These are phyloP conservation scores for Lodderomyces jiufengensis DNA, from an alignment of 1,139 yeast species.

Conservation along the genomic window DNA sequence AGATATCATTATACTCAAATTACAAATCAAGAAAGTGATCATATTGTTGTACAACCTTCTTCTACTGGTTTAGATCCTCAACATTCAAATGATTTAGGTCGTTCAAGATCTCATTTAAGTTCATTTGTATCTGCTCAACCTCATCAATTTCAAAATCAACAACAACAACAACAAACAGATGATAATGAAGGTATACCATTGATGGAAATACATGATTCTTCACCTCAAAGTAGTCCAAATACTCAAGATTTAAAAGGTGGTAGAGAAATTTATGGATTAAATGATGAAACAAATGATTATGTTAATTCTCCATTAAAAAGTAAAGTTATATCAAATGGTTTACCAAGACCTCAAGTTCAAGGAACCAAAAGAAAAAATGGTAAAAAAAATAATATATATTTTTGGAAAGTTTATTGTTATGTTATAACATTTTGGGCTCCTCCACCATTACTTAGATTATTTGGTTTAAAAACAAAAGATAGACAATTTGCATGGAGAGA, in stretches of 20 bases:
- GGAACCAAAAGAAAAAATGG: slow-evolving; percentile 10
- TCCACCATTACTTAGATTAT: slow-evolving; percentile 61
- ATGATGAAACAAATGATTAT: slow-evolving; percentile 46
- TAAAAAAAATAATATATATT: slow-evolving; percentile 38
- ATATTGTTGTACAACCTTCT: slow-evolving; percentile 64
- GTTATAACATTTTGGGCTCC: slow-evolving; percentile 91
- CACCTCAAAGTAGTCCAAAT: slow-evolving; percentile 9
- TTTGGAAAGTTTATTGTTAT: slow-evolving; percentile 83
- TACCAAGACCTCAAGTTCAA: slow-evolving; percentile 7
- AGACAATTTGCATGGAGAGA: slow-evolving; percentile 97
- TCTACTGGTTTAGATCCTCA: slow-evolving; percentile 72
- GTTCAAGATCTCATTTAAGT: slow-evolving; percentile 13
- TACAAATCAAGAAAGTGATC: slow-evolving; percentile 64
- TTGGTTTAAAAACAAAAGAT: slow-evolving; percentile 75
- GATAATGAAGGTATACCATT: slow-evolving; percentile 46
- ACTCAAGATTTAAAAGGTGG: slow-evolving; percentile 30
- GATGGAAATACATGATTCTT: slow-evolving; percentile 32
- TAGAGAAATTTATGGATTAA: slow-evolving; percentile 55
- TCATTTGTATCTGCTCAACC: slow-evolving; percentile 3
- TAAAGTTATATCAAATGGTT: slow-evolving; percentile 23
- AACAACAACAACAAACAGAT: slow-evolving; percentile 7
- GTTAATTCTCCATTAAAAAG: slow-evolving; percentile 24
- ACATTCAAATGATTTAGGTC: slow-evolving; percentile 12
- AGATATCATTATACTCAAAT: slow-evolving; percentile 80
- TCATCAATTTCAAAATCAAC: slow-evolving; percentile 4